Percentiles rank a stretch among this genome's conserved stretches.
Evolutionary conservation across 129 eudicot genomes (phyloP).

Genomic region (Mikania micrantha): DNA sequence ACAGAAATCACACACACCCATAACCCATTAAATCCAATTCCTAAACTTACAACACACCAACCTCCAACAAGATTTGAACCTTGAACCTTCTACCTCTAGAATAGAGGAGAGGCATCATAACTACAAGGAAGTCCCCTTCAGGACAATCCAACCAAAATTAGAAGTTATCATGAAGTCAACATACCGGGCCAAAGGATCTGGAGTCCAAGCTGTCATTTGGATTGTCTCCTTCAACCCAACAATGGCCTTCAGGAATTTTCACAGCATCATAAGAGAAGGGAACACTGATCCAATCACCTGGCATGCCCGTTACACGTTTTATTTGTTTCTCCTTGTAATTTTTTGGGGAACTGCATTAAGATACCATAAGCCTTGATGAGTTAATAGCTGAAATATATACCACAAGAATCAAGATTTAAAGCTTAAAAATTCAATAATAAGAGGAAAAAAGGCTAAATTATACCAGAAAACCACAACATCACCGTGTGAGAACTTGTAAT

Average conservation of each 20-base stretch:
- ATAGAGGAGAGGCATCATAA: too few species aligned
- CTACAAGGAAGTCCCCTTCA: too few species aligned
- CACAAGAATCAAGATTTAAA: not conserved
- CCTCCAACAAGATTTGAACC: too few species aligned
- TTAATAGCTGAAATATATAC: not conserved
- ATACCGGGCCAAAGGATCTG: slow-evolving; percentile 79
- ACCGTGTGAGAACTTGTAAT: slow-evolving; percentile 71
- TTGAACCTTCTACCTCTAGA: too few species aligned
- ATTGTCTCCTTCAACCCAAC: slow-evolving; percentile 99
- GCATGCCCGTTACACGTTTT: slow-evolving; percentile 74
- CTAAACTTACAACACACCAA: too few species aligned
- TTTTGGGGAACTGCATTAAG: slow-evolving; percentile 66
- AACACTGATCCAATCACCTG: slow-evolving; percentile 78
- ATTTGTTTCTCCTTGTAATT: slow-evolving; percentile 59
- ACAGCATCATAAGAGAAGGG: slow-evolving; percentile 48
- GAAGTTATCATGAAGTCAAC: slow-evolving; percentile 13
- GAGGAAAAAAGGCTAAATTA: not conserved
- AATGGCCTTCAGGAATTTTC: slow-evolving; percentile 87
- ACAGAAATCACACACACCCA: too few species aligned
- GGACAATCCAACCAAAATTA: not conserved
- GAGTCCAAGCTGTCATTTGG: slow-evolving; percentile 66
- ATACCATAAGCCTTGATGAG: not conserved
- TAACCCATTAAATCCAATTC: too few species aligned
- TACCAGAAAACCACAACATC: slow-evolving; percentile 95
- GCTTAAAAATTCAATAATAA: not conserved